phyloP scores from a whole-genome alignment of 768 basidiomycete genomes.

The Hortiboletus flavorubellus region DNA sequence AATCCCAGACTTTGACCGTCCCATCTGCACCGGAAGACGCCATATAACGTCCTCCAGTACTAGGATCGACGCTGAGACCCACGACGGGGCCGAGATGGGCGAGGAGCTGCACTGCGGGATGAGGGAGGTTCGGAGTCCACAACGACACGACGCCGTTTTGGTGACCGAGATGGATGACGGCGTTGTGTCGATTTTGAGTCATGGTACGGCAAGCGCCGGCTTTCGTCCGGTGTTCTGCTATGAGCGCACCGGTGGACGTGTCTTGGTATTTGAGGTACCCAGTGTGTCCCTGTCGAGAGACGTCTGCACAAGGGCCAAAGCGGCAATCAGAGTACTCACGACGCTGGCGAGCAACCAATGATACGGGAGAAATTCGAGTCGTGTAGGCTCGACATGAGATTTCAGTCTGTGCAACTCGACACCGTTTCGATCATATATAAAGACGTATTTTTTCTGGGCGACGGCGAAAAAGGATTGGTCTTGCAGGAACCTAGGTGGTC shows the following conservation, averaged over 20 bases:
- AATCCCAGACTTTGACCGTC: conserved; percentile 94
- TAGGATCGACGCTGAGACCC: conserved; percentile 79
- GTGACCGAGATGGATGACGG: conserved; percentile 92
- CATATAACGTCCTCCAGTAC: conserved; percentile 85
- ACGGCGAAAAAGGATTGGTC: conserved; percentile 93
- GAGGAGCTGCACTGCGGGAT: conserved; percentile 87
- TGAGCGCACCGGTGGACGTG: conserved; percentile 85
- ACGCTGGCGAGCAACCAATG: conserved; percentile 90
- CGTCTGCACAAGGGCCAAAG: not conserved
- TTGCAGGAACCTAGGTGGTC: conserved; percentile 68
- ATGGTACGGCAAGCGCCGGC: conserved; percentile 82
- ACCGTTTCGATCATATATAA: conserved; percentile 92
- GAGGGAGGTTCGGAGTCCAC: conserved; percentile 93
- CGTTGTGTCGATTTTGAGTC: conserved; percentile 90
- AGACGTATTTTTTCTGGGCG: conserved; percentile 94
- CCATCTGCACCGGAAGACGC: conserved; percentile 87
- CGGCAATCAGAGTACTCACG: conserved; percentile 42
- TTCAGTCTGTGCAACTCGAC: conserved; percentile 87
- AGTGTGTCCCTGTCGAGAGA: conserved; percentile 61
- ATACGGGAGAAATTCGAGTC: conserved; percentile 90
- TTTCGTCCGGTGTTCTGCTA: conserved; percentile 87
- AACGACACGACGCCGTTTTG: conserved; percentile 94
- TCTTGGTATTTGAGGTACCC: conserved; percentile 97
- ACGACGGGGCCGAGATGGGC: conserved; percentile 88
- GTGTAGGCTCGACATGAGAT: conserved; percentile 82